Conservation (phyloP, 192 early-diverging fungal genomes). For the Paraglomus brasilianum region DNA sequence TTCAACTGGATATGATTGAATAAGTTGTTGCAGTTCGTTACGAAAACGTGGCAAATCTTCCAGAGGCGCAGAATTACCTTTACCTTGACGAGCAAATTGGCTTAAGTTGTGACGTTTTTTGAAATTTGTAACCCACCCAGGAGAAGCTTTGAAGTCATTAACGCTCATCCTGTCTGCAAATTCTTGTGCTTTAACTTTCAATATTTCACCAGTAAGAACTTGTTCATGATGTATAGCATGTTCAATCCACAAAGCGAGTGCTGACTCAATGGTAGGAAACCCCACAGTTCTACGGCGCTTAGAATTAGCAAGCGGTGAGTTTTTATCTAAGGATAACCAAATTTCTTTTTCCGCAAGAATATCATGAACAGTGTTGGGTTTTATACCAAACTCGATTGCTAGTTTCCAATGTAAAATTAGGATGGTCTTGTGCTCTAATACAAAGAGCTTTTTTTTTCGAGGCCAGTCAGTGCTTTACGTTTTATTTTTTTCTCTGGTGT, state of each 20-base stretch:
- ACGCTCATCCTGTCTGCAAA: constrained; percentile 10
- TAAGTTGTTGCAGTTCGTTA: background rate
- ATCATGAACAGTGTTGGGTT: background rate
- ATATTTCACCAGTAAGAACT: constrained; percentile 6
- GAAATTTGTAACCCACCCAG: constrained; percentile 22
- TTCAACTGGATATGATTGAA: background rate
- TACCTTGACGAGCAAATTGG: background rate
- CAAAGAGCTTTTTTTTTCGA: too few species aligned
- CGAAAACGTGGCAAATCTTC: background rate
- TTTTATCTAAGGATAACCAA: background rate
- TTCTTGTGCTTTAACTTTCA: constrained; percentile 6
- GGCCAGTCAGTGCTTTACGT: too few species aligned
- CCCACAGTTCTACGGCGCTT: background rate
- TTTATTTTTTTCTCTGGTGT: too few species aligned
- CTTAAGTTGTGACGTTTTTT: constrained; percentile 10
- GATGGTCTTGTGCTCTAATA: too few species aligned
- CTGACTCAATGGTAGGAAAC: background rate
- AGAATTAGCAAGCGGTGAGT: background rate
- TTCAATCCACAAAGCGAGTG: background rate
- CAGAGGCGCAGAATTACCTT: constrained; percentile 23
- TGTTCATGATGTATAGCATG: background rate
- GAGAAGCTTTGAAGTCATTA: constrained; percentile 17
- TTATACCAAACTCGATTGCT: constrained; percentile 1
- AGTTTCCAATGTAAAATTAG: too few species aligned
- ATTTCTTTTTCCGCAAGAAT: background rate